These are phyloP conservation scores for Venturiaceae sp. DNA, from an alignment of 2,329 filamentous ascomycete genomes.

Conservation along the genomic window DNA sequence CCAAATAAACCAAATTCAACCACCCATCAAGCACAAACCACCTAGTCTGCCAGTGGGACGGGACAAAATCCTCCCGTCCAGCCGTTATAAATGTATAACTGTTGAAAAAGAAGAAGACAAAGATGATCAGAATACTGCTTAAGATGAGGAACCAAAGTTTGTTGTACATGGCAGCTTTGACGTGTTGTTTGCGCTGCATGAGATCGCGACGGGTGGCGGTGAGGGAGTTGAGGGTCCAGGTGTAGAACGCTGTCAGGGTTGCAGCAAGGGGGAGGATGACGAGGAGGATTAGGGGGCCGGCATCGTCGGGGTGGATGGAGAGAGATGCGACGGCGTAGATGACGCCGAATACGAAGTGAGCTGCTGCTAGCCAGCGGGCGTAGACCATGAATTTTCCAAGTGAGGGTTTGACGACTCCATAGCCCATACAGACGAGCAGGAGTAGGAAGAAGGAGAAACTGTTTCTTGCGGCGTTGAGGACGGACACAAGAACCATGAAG, in stretches of 20 bases:
- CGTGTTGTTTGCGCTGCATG: constrained; percentile 85
- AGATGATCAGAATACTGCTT: constrained; percentile 85
- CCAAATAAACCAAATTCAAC: constrained; percentile 93
- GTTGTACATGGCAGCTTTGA: constrained; percentile 93
- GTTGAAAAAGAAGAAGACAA: constrained; percentile 98
- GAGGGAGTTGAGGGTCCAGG: constrained; percentile 95
- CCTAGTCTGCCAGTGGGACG: constrained; percentile 91
- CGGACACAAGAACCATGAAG: constrained; percentile 80
- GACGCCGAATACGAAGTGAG: constrained; percentile 89
- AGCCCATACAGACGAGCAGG: constrained; percentile 98
- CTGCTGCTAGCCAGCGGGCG: constrained; percentile 80
- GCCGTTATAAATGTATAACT: constrained; percentile 87
- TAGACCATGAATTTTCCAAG: constrained; percentile 91
- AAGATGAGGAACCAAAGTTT: constrained; percentile 98
- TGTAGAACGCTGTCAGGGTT: constrained; percentile 92
- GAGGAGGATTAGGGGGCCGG: constrained; percentile 81
- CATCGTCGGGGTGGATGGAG: constrained; percentile 78
- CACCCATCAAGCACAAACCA: constrained; percentile 98
- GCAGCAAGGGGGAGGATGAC: constrained; percentile 87
- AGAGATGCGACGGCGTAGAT: constrained; percentile 88
- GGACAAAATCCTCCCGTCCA: constrained; percentile 79
- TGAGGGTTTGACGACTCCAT: constrained; percentile 91
- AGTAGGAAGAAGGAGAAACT: constrained; percentile 98
- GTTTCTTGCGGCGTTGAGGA: constrained; percentile 88
- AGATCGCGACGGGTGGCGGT: constrained; percentile 94